Percentiles rank a stretch among this genome's conserved stretches.
These are phyloP conservation scores for Ceratobasidium sp. DNA, from an alignment of 1,284 basidiomycete species.

Conservation along the genomic window DNA sequence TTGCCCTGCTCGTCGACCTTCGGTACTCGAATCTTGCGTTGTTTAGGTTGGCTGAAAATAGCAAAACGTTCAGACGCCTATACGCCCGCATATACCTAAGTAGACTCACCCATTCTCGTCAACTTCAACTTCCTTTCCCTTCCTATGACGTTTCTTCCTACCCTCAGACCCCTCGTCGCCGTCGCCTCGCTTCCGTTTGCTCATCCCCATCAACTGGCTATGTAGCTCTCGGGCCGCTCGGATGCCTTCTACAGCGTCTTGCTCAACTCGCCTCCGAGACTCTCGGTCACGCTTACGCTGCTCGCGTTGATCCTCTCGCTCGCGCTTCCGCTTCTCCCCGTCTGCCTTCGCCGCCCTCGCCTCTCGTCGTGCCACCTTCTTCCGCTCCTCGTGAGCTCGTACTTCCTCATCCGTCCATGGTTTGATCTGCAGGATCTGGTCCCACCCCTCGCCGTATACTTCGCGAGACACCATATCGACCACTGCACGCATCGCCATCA, in stretches of 20 bases:
- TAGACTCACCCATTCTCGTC: constrained; percentile 32
- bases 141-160: constrained; percentile 7
- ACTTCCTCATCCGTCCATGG: constrained; percentile 47
- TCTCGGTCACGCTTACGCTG: constrained; percentile 36
- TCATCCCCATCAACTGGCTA: constrained; percentile 12
- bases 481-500: constrained; percentile 45
- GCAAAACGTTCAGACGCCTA: neutral
- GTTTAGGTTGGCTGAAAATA: constrained; percentile 19
- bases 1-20: constrained; percentile 39
- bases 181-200: constrained; percentile 45
- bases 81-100: neutral
- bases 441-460: constrained; percentile 46
- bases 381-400: constrained; percentile 37
- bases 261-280: constrained; percentile 32
- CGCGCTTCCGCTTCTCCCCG: constrained; percentile 16
- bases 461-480: constrained; percentile 48
- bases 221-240: constrained; percentile 41
- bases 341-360: constrained; percentile 30
- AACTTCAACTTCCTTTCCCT: neutral
- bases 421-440: constrained; percentile 24
- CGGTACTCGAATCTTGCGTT: constrained; percentile 27
- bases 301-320: constrained; percentile 34
- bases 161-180: constrained; percentile 17
- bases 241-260: constrained; percentile 34
- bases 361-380: constrained; percentile 32